Evolutionary conservation across 768 basidiomycete genomes (phyloP), one percentile per base, ranked within the genome.

Genomic region (Russula sp.): DNA sequence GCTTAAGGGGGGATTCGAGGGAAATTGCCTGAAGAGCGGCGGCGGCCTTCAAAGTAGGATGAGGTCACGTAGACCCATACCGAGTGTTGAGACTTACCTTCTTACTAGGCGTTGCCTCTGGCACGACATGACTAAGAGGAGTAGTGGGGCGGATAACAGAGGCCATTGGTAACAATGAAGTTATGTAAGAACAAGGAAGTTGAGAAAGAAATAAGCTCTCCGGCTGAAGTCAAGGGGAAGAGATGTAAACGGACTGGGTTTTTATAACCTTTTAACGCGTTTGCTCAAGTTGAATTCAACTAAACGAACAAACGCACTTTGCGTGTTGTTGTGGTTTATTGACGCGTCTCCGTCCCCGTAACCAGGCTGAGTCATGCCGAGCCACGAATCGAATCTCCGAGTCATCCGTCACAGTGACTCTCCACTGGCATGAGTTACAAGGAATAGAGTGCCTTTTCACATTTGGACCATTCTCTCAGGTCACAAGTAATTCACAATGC

Each of bases 21-120:
- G 68, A 64, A 57, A 75, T 66, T 8, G 66, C 64, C 59, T 74
- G 69, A 45, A 78, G 64, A 22, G 71, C 70, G 37, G 71, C 66
- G 14, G 77, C 76, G 42, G 75, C 69, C 72, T 73, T 55, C 1
- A 22, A 42, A 35, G 40, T 31, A 32, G 8, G 48, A 39, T 53
- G 57, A 54, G 59, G 32, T 39, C 55, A 47, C 22, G 65, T 45
- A 18, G 32, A 37, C 40, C 8, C 22, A 32, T 39, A 51, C 18
- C 20, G 14, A 20, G 27, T 35, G 16, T 42, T 13, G 27, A 22
- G 48, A 39, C 62, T 47, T 31, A 72, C 73, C 68, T 72, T 74
- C 71, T 78, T 78, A 59, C 75, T 74, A 10, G 77, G 77, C 1
- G 77, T 77, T n/a, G 68, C 68, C 35, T 66, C 66, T 42, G 66